Base-by-base conservation (phyloP, 2,329 filamentous ascomycete genomes). In the Pleomassaria siparia region DNA sequence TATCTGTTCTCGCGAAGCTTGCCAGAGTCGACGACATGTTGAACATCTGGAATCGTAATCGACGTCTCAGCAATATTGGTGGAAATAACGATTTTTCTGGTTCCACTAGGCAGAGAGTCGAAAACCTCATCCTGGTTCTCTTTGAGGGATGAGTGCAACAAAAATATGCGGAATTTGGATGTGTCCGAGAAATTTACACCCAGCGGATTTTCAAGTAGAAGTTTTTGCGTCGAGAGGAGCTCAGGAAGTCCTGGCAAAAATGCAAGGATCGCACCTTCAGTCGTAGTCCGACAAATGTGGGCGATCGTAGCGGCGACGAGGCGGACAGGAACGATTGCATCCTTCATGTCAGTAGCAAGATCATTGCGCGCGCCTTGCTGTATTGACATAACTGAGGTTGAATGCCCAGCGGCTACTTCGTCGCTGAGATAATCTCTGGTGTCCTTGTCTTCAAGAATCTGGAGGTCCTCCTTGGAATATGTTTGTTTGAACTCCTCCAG, bases 1-100 rank as follows among this genome's bases (percentile, higher is more conserved):
- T 37, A 37, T 37, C 35, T 11, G 6, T 37, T 37, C 35, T 37
- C 35, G n/a, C 35, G 35, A 37, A 37, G 35, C 13, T 37, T 37
- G 21, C 35, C 35, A 4, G 35, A 37, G 35, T 37, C 35, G n/a
- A 37, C 35, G n/a, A 37, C 35, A 24, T 37, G 35, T 37, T 37
- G 35, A 12, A 37, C 35, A 37, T 37, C 35, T 20, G 35, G 35
- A n/a, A 37, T 37, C 10, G 35, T 37, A 8, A 37, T 20, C 9
- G 35, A 37, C 6, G 35, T 37, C 18, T 37, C 35, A 7, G 35
- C 35, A 37, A 37, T 37, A 13, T 37, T 37, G 13, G 35, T 37
- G 24, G 35, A 21, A 13, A 37, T 37, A 15, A 37, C 24, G 35
- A 37, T 37, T 13, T 37, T 37, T 20, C 35, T 21, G 12, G 18